Evolutionary conservation across 2,329 filamentous ascomycete genomes (phyloP).

Genomic region (Berkeleyomyces basicola): DNA sequence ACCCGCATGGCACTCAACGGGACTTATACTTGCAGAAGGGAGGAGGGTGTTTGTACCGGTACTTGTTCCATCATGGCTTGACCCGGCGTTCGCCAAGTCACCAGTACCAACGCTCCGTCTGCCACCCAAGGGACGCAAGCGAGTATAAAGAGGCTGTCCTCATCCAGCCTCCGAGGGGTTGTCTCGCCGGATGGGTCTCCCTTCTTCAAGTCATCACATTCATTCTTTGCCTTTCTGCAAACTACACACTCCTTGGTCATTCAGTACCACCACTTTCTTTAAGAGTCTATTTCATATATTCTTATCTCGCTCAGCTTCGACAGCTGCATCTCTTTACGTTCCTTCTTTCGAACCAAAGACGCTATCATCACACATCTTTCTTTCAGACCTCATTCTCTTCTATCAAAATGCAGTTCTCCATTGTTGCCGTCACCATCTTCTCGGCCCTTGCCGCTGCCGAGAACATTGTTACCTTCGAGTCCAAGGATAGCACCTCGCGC

Average conservation of each 20-base stretch:
- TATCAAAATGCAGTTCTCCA: constrained; percentile 12
- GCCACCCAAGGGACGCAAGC: background rate
- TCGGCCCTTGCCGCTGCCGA: constrained; percentile 29
- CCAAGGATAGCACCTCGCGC: constrained; percentile 35
- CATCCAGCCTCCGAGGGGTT: background rate
- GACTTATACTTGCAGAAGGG: background rate
- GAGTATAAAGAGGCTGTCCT: background rate
- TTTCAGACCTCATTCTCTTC: background rate
- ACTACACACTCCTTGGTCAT: background rate
- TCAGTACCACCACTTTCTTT: constrained; percentile 4
- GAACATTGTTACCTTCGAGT: constrained; percentile 40
- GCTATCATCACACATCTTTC: background rate
- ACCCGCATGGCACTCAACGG: background rate
- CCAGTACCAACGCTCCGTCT: background rate
- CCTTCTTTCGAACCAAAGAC: constrained; percentile 1
- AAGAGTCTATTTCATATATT: background rate
- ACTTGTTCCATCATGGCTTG: background rate
- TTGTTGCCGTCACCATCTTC: constrained; percentile 28
- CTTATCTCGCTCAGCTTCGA: background rate
- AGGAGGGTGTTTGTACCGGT: background rate
- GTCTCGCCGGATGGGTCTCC: background rate
- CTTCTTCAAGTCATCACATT: constrained; percentile 1
- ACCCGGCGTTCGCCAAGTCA: background rate
- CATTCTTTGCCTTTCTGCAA: constrained; percentile 11
- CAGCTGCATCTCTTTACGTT: background rate